These are phyloP conservation scores for Nothomitra cinnamomea DNA, from an alignment of 2,329 filamentous ascomycete species.

Conservation along the genomic window DNA sequence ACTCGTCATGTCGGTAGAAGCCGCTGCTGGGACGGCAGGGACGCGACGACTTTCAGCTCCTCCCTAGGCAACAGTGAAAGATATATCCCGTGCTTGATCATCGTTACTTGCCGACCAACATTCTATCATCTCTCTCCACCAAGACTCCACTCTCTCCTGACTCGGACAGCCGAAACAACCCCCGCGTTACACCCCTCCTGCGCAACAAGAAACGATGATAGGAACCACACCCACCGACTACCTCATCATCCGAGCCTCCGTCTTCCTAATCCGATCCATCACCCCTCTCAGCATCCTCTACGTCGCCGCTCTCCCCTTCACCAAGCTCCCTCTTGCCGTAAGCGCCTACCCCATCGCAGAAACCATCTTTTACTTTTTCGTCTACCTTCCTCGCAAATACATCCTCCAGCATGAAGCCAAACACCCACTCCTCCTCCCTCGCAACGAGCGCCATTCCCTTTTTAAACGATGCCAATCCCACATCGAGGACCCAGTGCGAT, in stretches of 20 bases:
- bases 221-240: constrained; percentile 23
- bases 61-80: too few species aligned
- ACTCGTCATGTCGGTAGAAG: too few species aligned
- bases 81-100: too few species aligned
- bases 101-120: too few species aligned
- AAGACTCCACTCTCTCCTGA: too few species aligned
- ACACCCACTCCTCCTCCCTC: constrained; percentile 30
- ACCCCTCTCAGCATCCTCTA: constrained; percentile 32
- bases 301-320: constrained; percentile 21
- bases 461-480: constrained; percentile 39
- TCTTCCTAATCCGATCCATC: constrained; percentile 30
- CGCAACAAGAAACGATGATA: constrained; percentile 19
- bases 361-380: constrained; percentile 33
- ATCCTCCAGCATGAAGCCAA: constrained; percentile 33
- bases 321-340: constrained; percentile 11
- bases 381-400: constrained; percentile 34
- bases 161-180: too few species aligned
- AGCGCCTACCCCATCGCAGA: constrained; percentile 32
- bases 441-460: constrained; percentile 33
- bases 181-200: too few species aligned
- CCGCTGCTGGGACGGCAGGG: too few species aligned
- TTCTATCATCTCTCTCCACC: too few species aligned
- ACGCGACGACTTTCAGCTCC: too few species aligned
- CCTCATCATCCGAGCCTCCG: constrained; percentile 30
- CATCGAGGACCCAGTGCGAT: constrained; percentile 36